A percentile compares a stretch with the other conserved stretches of the same genome.
Conservation (phyloP, 805 yeast species). For the Kodamaea kaohsiungensis region DNA sequence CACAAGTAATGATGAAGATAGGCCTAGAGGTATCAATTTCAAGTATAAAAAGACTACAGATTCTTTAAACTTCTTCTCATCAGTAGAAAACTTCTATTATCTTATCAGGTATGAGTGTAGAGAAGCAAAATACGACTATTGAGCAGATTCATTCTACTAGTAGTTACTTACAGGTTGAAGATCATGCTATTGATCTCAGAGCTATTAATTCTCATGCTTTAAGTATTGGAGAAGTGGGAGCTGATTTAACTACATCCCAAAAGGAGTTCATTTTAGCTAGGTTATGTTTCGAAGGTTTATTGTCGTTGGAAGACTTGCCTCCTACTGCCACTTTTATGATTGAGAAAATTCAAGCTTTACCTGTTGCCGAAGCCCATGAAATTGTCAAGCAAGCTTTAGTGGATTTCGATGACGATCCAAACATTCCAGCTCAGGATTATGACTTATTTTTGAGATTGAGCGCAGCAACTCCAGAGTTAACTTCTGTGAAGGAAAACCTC, state of each 20-base stretch:
- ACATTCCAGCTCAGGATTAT: slow-evolving; percentile 31
- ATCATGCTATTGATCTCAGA: slow-evolving; percentile 14
- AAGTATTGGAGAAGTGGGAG: slow-evolving; percentile 28
- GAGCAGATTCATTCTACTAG: not conserved
- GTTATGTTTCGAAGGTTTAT: slow-evolving; percentile 28
- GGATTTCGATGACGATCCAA: slow-evolving; percentile 40
- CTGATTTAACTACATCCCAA: slow-evolving; percentile 23
- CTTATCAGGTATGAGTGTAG: not conserved
- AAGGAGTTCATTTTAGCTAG: slow-evolving; percentile 28
- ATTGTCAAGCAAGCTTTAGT: slow-evolving; percentile 40
- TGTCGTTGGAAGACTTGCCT: slow-evolving; percentile 30
- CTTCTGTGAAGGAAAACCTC: not conserved
- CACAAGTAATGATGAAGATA: not conserved
- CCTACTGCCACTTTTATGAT: slow-evolving; percentile 38
- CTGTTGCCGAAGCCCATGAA: slow-evolving; percentile 39
- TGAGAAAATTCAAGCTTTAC: slow-evolving; percentile 37
- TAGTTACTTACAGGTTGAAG: slow-evolving; percentile 11
- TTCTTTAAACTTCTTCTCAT: not conserved
- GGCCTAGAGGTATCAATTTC: too few species aligned
- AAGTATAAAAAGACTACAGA: not conserved
- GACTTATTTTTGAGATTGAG: slow-evolving; percentile 25
- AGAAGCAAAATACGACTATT: not conserved
- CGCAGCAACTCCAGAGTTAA: not conserved
- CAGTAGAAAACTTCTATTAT: not conserved
- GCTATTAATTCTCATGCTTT: slow-evolving; percentile 23